Base-by-base conservation (phyloP, 768 basidiomycete species). In the Phaeolepiota aurea region DNA sequence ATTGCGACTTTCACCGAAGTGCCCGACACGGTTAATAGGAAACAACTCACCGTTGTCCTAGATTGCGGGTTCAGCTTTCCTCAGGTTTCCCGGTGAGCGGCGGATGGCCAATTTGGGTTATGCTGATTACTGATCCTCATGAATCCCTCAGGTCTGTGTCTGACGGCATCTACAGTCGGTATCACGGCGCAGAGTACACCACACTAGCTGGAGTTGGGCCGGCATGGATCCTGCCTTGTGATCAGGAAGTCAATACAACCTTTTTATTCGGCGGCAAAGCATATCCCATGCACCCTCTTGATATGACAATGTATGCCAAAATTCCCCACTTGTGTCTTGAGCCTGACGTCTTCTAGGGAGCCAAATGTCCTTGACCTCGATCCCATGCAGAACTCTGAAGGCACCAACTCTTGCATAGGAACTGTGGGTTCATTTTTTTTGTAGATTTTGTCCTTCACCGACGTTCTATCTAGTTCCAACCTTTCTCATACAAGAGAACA, bases 61-160 rank as follows among this genome's bases (percentile, higher is more conserved):
- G 85, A 87, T 52, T 77, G 79, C 3, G 84, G 85, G 0, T 85
- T 81, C 54, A 69, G 79, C 0, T 61, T 84, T 2, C 72, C 79
- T 10, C 82, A 84, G 52, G 66, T 83, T 28, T 66, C 78, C 38
- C 47, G 61, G 74, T 75, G 53, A 28, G n/a, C n/a, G n/a, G n/a
- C n/a, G n/a, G n/a, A n/a, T n/a, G n/a, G n/a, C n/a, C n/a, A n/a
- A n/a, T n/a, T n/a, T n/a, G n/a, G n/a, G n/a, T n/a, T n/a, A n/a
- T n/a, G n/a, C n/a, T n/a, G n/a, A n/a, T n/a, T n/a, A n/a, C n/a
- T n/a, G n/a, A n/a, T n/a, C n/a, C n/a, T n/a, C n/a, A n/a, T n/a
- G n/a, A 34, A 63, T 54, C 2, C 14, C 34, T 36, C 54, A 75
- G 77, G 41, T 39, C 50, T 32, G 64, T 82, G 25, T 69, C 79